Evolutionary conservation across 2,329 filamentous ascomycete genomes (phyloP), one percentile per base, ranked within the genome.

Genomic region (Cercospora zeina): DNA sequence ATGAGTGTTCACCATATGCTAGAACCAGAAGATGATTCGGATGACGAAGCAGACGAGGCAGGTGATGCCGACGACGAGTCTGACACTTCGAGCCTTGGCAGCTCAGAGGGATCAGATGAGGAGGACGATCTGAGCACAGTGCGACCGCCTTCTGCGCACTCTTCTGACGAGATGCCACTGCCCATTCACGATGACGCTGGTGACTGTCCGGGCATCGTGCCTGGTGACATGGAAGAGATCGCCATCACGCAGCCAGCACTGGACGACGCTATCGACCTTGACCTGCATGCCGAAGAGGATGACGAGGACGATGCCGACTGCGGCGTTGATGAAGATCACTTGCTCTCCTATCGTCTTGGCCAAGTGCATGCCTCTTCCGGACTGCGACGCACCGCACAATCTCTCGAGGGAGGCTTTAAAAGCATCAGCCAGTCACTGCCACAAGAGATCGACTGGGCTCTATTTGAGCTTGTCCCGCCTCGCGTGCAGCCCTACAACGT

Each of bases 1-100:
- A 95, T 97, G 90, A 97, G 91, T 21, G 93, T 97, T 0, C 93
- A 97, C 72, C 93, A 97, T 75, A 93, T 97, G 87, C 85, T 97
- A 2, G 93, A 97, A 70, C 77, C 79, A 11, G 79, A 84, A 10
- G 84, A 83, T 62, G 81, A 83, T 10, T 69, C 79, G 49, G 82
- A 83, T 47, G 82, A 84, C 37, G 77, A 75, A 3, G 77, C 80
- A 4, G 73, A 72, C 30, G 75, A 74, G 13, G 78, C 77, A 9
- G 74, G 76, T 14, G 73, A 75, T 1, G 74, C 77, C 14, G 71
- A 70, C 49, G 68, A 71, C 54, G 70, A 73, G 14, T 70, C 69
- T 10, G 70, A 71, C 14, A 67, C 68, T 5, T 72, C 71, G 10
- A 74, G 72, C 61, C 67, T 75, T 21, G 65, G 67, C 11, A 70